phyloP scores from a whole-genome alignment of 1,284 basidiomycete species.

The Coriolopsis trogii region DNA sequence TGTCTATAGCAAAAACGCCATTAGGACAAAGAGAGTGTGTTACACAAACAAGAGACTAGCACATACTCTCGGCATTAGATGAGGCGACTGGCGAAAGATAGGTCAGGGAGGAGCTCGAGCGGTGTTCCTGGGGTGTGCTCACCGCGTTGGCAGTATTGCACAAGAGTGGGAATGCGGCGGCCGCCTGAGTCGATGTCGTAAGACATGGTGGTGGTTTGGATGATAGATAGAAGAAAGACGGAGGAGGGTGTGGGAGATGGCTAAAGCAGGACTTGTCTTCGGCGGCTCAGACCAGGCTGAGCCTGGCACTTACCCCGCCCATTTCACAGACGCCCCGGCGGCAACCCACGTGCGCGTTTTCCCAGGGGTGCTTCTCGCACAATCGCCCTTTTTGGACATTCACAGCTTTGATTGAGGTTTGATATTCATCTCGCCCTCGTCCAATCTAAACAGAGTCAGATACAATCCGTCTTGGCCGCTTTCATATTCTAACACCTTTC shows the following conservation, averaged over 20 bases:
- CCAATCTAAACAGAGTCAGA: neutral
- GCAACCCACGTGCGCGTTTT: constrained; percentile 21
- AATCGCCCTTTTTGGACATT: constrained; percentile 20
- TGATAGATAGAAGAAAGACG: constrained; percentile 7
- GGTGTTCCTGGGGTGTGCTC: constrained; percentile 24
- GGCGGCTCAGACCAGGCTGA: no score
- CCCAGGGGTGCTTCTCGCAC: constrained; percentile 20
- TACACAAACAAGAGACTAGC: no score
- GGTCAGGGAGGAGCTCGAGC: constrained; percentile 19
- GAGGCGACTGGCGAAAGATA: constrained; percentile 46
- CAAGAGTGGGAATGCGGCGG: constrained; percentile 47
- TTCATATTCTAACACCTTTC: neutral
- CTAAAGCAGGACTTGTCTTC: constrained; percentile 4
- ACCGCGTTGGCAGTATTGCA: constrained; percentile 46
- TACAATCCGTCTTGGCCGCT: neutral
- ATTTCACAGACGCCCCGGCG: neutral
- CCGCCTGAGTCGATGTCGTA: constrained; percentile 21
- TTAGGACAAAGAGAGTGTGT: constrained; percentile 3
- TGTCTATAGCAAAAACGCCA: constrained; percentile 16
- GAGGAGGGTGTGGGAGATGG: constrained; percentile 16
- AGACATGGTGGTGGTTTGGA: constrained; percentile 14
- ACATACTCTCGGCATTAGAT: constrained; percentile 56
- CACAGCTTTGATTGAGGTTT: constrained; percentile 22
- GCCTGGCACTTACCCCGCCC: neutral
- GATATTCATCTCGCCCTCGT: constrained; percentile 9